phyloP scores from a whole-genome alignment of 164 flowering plant species.

The Kingdonia uniflora region DNA sequence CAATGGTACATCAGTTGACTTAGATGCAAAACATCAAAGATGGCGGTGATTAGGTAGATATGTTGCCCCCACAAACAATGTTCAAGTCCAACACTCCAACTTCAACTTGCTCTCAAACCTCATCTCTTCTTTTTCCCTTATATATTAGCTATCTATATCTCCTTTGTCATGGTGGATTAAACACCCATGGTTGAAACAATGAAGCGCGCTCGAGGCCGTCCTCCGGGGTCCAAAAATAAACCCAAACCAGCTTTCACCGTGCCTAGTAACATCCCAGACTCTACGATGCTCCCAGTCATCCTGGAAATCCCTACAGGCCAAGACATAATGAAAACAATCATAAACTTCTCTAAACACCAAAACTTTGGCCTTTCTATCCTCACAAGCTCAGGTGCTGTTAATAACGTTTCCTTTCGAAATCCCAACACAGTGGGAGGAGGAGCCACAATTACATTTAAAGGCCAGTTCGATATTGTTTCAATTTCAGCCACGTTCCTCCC shows the following conservation, averaged over 20 bases:
- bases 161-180: no score
- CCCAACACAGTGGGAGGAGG: conserved; percentile 31
- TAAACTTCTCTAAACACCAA: conserved; percentile 35
- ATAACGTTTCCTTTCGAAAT: conserved; percentile 62
- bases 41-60: no score
- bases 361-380: conserved; percentile 45
- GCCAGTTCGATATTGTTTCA: conserved; percentile 62
- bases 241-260: conserved; percentile 51
- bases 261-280: conserved; percentile 30
- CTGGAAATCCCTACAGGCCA: conserved; percentile 45
- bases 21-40: no score
- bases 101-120: no score
- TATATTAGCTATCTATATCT: no score
- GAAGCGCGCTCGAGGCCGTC: conserved; percentile 54
- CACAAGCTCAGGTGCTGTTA: conserved; percentile 48
- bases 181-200: no score
- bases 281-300: conserved; percentile 49
- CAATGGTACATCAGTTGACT: no score
- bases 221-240: conserved; percentile 71
- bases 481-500: conserved; percentile 52
- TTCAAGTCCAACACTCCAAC: no score
- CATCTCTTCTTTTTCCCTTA: no score
- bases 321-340: conserved; percentile 40
- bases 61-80: no score
- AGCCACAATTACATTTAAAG: conserved; percentile 38